phyloP scores from a whole-genome alignment of 192 early-diverging fungal genomes.

The Rhizophagus clarus region DNA sequence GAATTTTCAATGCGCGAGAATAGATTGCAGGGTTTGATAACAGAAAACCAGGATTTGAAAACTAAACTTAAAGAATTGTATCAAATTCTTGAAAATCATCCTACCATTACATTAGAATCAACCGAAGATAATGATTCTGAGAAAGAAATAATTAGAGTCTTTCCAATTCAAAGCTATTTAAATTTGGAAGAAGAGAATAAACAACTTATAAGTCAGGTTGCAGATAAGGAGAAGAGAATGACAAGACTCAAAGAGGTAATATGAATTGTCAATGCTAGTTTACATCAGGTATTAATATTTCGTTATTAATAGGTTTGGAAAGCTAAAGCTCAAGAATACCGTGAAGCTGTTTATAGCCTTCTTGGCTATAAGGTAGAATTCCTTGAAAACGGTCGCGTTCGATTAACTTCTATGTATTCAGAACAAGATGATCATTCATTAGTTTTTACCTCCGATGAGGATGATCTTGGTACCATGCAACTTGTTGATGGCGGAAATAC shows the following conservation, averaged over 20 bases:
- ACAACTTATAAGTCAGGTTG: conserved; percentile 52
- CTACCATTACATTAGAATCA: background rate
- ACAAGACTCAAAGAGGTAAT: conserved; percentile 67
- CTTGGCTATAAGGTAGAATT: conserved; percentile 75
- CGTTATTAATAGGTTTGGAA: conserved; percentile 57
- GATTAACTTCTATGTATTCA: conserved; percentile 73
- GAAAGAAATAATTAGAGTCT: conserved; percentile 28
- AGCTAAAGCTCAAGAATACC: conserved; percentile 70
- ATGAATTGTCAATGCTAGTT: background rate
- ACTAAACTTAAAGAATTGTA: conserved; percentile 41
- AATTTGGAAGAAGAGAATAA: conserved; percentile 62
- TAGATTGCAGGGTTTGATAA: conserved; percentile 62
- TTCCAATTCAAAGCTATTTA: conserved; percentile 59
- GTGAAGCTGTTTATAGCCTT: conserved; percentile 70
- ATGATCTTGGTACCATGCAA: conserved; percentile 68
- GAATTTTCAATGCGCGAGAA: conserved; percentile 72
- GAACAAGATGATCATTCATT: conserved; percentile 66
- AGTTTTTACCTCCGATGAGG: conserved; percentile 67
- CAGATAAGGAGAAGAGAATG: conserved; percentile 68
- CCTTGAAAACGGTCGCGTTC: conserved; percentile 70
- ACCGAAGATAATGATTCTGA: conserved; percentile 29
- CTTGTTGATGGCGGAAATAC: conserved; percentile 70
- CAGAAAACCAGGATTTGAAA: conserved; percentile 69
- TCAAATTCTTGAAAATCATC: conserved; percentile 17
- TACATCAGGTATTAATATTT: background rate